These are phyloP conservation scores for Rhodotorula sp. DNA, from an alignment of 1,284 basidiomycete species.

Conservation along the genomic window DNA sequence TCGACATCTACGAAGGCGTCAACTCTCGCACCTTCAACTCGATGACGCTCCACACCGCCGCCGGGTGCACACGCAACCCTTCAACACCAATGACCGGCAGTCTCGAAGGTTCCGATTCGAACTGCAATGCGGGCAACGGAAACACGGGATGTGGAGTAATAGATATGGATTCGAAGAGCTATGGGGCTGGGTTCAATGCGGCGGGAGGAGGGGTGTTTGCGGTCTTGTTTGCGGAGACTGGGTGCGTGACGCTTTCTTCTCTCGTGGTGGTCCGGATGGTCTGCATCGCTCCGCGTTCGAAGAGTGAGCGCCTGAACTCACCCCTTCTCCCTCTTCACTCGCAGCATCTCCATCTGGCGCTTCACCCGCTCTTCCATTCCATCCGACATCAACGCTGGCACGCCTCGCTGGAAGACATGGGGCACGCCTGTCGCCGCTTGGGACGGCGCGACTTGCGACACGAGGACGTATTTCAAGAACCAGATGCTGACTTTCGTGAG, in stretches of 20 bases:
- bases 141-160: constrained; percentile 58
- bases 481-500: constrained; percentile 17
- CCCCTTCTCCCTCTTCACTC: neutral
- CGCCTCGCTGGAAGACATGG: constrained; percentile 10
- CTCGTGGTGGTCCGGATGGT: too few relatives aligned
- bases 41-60: constrained; percentile 38
- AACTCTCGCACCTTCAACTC: constrained; percentile 36
- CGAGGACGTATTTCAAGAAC: constrained; percentile 3
- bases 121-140: constrained; percentile 14
- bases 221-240: constrained; percentile 13
- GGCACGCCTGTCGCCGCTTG: constrained; percentile 11
- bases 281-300: too few relatives aligned
- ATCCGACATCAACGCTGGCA: constrained; percentile 5
- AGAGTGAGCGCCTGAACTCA: too few relatives aligned
- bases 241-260: neutral
- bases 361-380: constrained; percentile 5
- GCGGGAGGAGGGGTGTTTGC: constrained; percentile 42
- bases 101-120: neutral
- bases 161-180: constrained; percentile 36
- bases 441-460: constrained; percentile 15
- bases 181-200: constrained; percentile 42
- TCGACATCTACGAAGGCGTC: constrained; percentile 43
- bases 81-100: constrained; percentile 1
- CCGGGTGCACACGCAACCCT: constrained; percentile 30
- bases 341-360: constrained; percentile 17